These are phyloP conservation scores for Iris macrosiphon DNA, from an alignment of 106 monocot genomes.

Conservation along the genomic window DNA sequence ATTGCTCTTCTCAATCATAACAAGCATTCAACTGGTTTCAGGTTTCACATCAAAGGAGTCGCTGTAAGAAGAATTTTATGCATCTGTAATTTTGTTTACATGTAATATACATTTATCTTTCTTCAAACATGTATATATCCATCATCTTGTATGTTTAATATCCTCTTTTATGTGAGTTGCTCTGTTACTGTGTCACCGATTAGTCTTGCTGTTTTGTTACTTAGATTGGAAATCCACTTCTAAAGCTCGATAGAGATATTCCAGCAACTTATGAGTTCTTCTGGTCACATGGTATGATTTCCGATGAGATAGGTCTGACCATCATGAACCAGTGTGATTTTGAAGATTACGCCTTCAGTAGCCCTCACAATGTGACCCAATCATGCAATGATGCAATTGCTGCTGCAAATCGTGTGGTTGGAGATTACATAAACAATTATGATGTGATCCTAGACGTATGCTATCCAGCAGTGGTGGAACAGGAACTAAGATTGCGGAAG, in stretches of 20 bases:
- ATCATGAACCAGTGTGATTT: constrained; percentile 76
- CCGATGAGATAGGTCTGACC: constrained; percentile 80
- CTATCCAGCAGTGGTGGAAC: constrained; percentile 83
- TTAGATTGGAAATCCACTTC: constrained; percentile 94
- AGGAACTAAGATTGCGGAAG: constrained; percentile 78
- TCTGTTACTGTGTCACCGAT: too few species aligned
- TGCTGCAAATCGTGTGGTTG: constrained; percentile 54
- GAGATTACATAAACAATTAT: constrained; percentile 78
- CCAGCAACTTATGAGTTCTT: constrained; percentile 81
- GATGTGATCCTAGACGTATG: constrained; percentile 96
- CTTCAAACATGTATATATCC: too few species aligned
- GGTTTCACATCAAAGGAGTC: constrained; percentile 89
- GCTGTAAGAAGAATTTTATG: constrained; percentile 48
- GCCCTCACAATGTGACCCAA: constrained; percentile 59
- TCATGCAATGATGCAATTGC: constrained; percentile 69
- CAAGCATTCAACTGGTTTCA: constrained; percentile 56
- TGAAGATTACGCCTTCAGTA: constrained; percentile 57
- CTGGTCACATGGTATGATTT: constrained; percentile 99
- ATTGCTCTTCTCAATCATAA: constrained; percentile 72
- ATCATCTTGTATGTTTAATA: too few species aligned
- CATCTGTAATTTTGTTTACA: too few species aligned
- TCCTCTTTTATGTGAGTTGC: too few species aligned
- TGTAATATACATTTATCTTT: too few species aligned
- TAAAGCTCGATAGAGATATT: constrained; percentile 78
- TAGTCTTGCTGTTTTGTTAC: too few species aligned